Conservation (phyloP, 139 green algal species). For the Chlorella sorokiniana region DNA sequence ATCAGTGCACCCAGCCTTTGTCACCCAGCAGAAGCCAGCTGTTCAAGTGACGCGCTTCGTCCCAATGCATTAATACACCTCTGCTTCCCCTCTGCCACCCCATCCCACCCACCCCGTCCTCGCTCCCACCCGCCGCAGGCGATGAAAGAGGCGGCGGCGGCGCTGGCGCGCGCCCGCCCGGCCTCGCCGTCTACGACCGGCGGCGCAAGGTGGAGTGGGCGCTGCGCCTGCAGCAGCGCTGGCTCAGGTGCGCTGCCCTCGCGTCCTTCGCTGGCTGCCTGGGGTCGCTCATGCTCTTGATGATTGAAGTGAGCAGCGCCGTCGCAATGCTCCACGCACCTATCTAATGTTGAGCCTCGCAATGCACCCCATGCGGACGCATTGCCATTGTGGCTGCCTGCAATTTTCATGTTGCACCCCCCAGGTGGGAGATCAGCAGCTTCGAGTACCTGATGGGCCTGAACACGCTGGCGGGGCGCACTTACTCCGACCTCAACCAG, state of each 20-base stretch:
- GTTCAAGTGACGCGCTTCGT: too few relatives aligned
- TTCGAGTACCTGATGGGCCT: slow-evolving; percentile 91
- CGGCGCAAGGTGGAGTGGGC: slow-evolving; percentile 32
- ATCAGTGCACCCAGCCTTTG: background rate
- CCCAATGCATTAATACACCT: too few relatives aligned
- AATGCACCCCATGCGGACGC: too few relatives aligned
- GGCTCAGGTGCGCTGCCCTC: background rate
- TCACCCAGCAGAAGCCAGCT: background rate
- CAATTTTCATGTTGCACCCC: background rate
- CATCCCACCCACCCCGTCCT: background rate
- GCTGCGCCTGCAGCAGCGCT: slow-evolving; percentile 27
- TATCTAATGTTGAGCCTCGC: too few relatives aligned
- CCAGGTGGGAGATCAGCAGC: slow-evolving; percentile 49
- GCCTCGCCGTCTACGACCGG: slow-evolving; percentile 15
- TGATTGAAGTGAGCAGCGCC: too few relatives aligned
- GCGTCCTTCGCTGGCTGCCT: background rate
- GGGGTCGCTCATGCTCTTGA: background rate
- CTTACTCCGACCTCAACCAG: slow-evolving; percentile 86
- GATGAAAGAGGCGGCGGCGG: slow-evolving; percentile 21
- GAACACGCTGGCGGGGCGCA: slow-evolving; percentile 85
- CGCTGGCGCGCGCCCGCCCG: slow-evolving; percentile 10
- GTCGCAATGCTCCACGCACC: background rate
- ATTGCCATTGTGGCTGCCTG: too few relatives aligned
- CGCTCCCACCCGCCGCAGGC: slow-evolving; percentile 28
- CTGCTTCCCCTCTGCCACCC: background rate